A percentile compares a stretch with the other conserved stretches of the same genome.
Evolutionary conservation across 202 grass and related monocot species (phyloP).

Genomic region (Elaeis oleifera): DNA sequence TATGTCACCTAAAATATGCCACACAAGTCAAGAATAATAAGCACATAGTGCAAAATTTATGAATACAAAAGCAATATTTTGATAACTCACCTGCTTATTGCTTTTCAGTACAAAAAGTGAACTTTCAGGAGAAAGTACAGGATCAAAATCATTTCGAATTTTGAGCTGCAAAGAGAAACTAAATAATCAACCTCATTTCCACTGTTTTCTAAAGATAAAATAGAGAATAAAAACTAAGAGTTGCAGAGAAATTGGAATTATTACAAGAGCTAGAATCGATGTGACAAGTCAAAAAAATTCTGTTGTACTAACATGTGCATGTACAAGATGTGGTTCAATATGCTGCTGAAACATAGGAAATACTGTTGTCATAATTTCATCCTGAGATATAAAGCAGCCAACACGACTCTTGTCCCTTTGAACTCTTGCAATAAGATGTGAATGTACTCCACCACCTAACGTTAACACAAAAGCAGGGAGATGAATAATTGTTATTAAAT

Average conservation of each 20-base stretch:
- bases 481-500: not conserved
- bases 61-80: conserved; percentile 21
- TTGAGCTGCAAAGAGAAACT: conserved; percentile 59
- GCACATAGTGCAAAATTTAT: conserved; percentile 9
- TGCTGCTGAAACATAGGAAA: conserved; percentile 95
- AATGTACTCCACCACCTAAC: conserved; percentile 94
- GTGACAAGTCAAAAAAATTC: conserved; percentile 26
- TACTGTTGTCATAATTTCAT: conserved; percentile 94
- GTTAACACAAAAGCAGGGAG: conserved; percentile 27
- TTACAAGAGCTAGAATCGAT: conserved; percentile 13
- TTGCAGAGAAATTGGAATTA: conserved; percentile 1
- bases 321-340: conserved; percentile 98
- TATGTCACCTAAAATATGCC: conserved; percentile 56
- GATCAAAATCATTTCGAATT: conserved; percentile 99
- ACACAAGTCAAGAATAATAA: not conserved
- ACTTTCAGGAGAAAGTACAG: conserved; percentile 95
- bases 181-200: conserved; percentile 1
- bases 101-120: conserved; percentile 97
- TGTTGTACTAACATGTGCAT: conserved; percentile 99
- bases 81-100: conserved; percentile 56
- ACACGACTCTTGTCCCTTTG: conserved; percentile 89
- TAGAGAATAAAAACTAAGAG: conserved; percentile 3
- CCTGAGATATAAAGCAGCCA: conserved; percentile 74
- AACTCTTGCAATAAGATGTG: conserved; percentile 93
- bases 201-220: conserved; percentile 8